Evolutionary conservation across 768 basidiomycete species (phyloP).

Genomic region (Russula compacta): DNA sequence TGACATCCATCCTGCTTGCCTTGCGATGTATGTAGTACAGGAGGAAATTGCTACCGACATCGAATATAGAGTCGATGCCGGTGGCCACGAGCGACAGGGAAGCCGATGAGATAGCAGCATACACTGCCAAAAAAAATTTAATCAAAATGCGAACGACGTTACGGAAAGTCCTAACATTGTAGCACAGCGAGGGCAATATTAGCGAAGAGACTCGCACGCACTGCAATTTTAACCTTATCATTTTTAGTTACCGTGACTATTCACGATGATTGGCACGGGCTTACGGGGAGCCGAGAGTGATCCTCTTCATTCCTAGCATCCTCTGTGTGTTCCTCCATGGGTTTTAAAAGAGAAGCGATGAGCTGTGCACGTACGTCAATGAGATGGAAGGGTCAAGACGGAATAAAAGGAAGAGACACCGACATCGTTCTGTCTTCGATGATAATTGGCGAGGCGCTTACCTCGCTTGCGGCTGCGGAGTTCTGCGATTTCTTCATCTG

Average conservation of each 20-base stretch:
- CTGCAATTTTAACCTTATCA: conserved; percentile 73
- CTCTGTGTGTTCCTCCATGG: conserved; percentile 81
- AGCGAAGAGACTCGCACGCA: conserved; percentile 71
- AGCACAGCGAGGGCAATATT: conserved; percentile 67
- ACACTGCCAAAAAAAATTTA: conserved; percentile 44
- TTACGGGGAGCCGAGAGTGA: conserved; percentile 54
- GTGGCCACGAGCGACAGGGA: conserved; percentile 87
- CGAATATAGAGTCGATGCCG: conserved; percentile 79
- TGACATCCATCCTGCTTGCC: conserved; percentile 58
- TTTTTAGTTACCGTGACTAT: not conserved
- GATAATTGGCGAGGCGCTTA: conserved; percentile 56
- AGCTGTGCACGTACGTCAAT: conserved; percentile 40
- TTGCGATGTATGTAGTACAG: conserved; percentile 73
- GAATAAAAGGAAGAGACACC: conserved; percentile 19
- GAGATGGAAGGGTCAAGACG: not conserved
- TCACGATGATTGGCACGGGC: conserved; percentile 20
- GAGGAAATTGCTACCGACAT: conserved; percentile 76
- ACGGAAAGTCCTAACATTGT: conserved; percentile 41
- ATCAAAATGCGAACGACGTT: not conserved
- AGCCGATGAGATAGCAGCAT: conserved; percentile 77
- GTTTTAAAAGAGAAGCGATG: conserved; percentile 79
- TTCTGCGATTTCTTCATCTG: conserved; percentile 52
- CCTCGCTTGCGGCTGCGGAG: conserved; percentile 51
- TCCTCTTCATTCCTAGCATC: conserved; percentile 70
- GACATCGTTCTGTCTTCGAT: conserved; percentile 66